Base-by-base conservation (phyloP, 495 filamentous ascomycete species). In the Astrothelium macrocarpum region DNA sequence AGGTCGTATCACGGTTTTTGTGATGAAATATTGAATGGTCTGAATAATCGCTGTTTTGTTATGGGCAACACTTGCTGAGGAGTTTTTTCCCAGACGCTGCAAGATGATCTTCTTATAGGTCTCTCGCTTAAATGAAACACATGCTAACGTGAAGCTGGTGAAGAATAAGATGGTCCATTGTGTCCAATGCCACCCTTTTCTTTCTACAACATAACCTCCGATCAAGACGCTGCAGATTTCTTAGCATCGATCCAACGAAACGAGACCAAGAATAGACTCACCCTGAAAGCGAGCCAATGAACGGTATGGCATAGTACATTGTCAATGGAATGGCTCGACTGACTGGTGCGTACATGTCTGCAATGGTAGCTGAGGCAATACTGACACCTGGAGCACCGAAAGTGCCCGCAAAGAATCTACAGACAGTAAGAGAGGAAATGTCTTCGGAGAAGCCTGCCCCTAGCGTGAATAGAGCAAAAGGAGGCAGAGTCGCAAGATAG, bases 311-410 rank as follows among this genome's bases (percentile, higher is more conserved):
- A 46, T 45, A 71, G 67, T 59, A 80, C 63, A 67, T 77, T 68
- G 18, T 72, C 65, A 66, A 77, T 71, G 66, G 75, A 73, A 14
- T 72, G 69, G 45, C 74, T 70, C 20, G 73, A 73, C 58, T 65
- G 56, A 46, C 71, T 29, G 49, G 74, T 64, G 71, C 67, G 68
- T 77, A 79, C 5, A 78, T 72, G 61, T 80, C 78, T 46, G 77
- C 77, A 64, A 79, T 76, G 36, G 78, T 80, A 18, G 78, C 78
- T 56, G 77, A 75, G 28, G 77, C 77, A 59, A 79, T 65, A 28
- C 77, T 76, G 3, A 80, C 66, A 28, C 71, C 73, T 11, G 78
- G 78, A 20, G 67, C 65, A 16, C 68, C 71, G 53, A 69, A 68
- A 36, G 70, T 36, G 7, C 71, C 71, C 2, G 69, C 69, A 53